phyloP scores from a whole-genome alignment of 2,329 filamentous ascomycete species.

The Whalleya microplaca region DNA sequence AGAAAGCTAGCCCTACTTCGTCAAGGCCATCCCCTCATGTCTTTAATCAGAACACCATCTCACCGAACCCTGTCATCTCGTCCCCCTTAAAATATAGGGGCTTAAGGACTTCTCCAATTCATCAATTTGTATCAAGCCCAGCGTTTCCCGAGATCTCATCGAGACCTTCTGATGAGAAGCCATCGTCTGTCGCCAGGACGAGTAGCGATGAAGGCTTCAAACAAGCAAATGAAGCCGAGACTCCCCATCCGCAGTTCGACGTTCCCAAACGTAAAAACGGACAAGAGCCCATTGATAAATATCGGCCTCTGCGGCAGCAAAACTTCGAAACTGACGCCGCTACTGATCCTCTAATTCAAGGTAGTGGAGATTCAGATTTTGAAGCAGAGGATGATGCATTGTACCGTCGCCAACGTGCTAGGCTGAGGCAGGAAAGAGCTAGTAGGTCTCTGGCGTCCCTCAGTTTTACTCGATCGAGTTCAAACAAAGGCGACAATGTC shows the following conservation, averaged over 20 bases:
- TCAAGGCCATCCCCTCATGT: conserved; percentile 59
- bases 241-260: conserved; percentile 18
- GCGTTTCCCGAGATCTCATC: conserved; percentile 29
- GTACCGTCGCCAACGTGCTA: conserved; percentile 33
- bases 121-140: conserved; percentile 47
- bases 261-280: conserved; percentile 13
- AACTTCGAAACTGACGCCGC: conserved; percentile 12
- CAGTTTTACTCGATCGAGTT: conserved; percentile 24
- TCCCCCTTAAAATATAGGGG: conserved; percentile 57
- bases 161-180: conserved; percentile 21
- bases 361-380: conserved; percentile 31
- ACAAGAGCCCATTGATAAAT: conserved; percentile 36
- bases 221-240: conserved; percentile 20
- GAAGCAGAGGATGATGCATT: conserved; percentile 28
- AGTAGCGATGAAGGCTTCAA: conserved; percentile 9
- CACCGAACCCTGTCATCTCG: conserved; percentile 46
- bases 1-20: conserved; percentile 57
- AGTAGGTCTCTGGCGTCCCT: conserved; percentile 33
- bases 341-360: conserved; percentile 22
- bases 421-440: conserved; percentile 31
- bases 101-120: conserved; percentile 51
- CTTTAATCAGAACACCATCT: conserved; percentile 48
- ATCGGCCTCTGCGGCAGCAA: conserved; percentile 27
- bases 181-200: conserved; percentile 18
- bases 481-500: conserved; percentile 26